A percentile compares a stretch with the other conserved stretches of the same genome.
Conservation (phyloP, 352 stramenopile genomes). For the Plasmopara muralis region DNA sequence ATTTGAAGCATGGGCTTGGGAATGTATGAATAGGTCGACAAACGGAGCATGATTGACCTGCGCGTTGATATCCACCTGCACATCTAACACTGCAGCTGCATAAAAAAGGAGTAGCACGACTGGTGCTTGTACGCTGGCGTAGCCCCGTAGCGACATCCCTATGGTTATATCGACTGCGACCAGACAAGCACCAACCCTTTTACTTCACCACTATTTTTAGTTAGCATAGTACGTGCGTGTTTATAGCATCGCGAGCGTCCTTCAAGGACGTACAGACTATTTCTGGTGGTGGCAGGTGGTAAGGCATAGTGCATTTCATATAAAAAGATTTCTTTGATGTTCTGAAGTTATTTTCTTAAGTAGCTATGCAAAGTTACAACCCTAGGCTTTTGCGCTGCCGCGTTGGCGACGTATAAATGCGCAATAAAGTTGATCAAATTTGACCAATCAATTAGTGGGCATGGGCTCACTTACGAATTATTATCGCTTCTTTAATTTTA, state of each 20-base stretch:
- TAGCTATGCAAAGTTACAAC: too few species aligned
- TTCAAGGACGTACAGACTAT: background rate
- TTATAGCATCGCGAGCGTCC: background rate
- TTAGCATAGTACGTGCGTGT: background rate
- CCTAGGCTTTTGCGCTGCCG: too few species aligned
- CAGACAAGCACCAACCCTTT: background rate
- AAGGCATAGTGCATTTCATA: background rate
- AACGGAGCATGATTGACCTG: background rate
- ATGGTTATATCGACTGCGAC: background rate
- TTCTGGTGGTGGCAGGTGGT: background rate
- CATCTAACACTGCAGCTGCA: background rate
- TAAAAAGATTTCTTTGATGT: too few species aligned
- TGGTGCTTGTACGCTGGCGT: background rate
- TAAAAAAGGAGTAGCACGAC: background rate
- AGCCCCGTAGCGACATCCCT: background rate
- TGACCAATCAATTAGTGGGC: too few species aligned
- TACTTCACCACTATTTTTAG: background rate
- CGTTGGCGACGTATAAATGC: too few species aligned
- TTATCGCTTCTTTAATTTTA: too few species aligned
- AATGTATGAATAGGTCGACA: background rate
- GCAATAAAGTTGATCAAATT: too few species aligned
- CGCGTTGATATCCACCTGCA: background rate
- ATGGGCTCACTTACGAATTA: too few species aligned
- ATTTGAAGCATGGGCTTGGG: background rate
- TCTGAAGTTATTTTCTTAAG: too few species aligned